Conservation (phyloP, 2,329 filamentous ascomycete genomes). For the Colletotrichum gigasporum region DNA sequence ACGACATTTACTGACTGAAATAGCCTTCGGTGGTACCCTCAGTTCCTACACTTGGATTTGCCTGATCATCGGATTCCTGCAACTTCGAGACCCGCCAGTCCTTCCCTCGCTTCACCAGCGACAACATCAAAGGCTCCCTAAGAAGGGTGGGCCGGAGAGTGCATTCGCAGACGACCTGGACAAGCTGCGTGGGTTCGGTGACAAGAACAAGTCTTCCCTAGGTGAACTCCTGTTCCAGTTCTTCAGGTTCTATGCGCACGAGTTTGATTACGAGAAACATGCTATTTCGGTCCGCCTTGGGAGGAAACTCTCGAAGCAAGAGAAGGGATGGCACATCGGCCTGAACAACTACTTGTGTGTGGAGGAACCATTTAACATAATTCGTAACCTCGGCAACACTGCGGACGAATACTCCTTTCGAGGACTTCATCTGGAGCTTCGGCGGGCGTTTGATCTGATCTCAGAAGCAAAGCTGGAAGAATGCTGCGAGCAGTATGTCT, state of each 20-base stretch:
- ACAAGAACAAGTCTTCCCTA: constrained; percentile 81
- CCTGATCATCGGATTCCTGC: constrained; percentile 95
- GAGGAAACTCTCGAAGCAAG: constrained; percentile 78
- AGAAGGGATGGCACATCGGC: constrained; percentile 87
- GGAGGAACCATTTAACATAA: constrained; percentile 94
- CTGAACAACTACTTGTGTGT: constrained; percentile 89
- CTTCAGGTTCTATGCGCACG: constrained; percentile 93
- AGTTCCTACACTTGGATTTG: constrained; percentile 99
- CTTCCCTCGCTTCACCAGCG: constrained; percentile 86
- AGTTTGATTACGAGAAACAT: constrained; percentile 87
- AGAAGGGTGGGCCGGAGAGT: constrained; percentile 71
- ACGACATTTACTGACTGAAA: constrained; percentile 30
- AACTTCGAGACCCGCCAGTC: constrained; percentile 84
- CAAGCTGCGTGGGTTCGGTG: constrained; percentile 77
- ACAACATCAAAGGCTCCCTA: constrained; percentile 66
- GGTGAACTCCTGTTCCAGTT: constrained; percentile 94
- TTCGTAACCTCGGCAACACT: constrained; percentile 92
- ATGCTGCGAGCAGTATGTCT: constrained; percentile 89
- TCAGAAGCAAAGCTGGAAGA: constrained; percentile 81
- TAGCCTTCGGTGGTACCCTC: constrained; percentile 90
- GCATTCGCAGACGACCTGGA: constrained; percentile 89
- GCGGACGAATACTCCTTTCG: constrained; percentile 95
- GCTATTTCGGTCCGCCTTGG: constrained; percentile 89
- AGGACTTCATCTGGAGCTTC: constrained; percentile 88
- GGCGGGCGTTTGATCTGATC: constrained; percentile 86